A percentile compares a stretch with the other conserved stretches of the same genome.
Evolutionary conservation across 495 filamentous ascomycete species (phyloP).

Genomic region (Xylaria longipes): DNA sequence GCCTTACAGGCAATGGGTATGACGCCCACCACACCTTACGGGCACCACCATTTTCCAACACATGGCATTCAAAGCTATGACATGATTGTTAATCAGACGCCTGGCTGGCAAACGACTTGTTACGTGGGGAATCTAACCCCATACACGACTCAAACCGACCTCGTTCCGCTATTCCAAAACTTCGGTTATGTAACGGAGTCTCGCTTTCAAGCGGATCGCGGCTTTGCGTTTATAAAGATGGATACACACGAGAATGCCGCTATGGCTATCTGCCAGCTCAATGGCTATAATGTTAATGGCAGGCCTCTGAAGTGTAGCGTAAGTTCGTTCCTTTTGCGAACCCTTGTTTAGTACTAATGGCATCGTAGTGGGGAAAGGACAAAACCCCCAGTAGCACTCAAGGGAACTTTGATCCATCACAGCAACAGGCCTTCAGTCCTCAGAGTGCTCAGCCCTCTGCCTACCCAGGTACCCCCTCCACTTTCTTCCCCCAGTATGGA

Average conservation of each 20-base stretch:
- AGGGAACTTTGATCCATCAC: constrained; percentile 72
- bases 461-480: constrained; percentile 74
- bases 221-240: constrained; percentile 99
- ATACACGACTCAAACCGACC: constrained; percentile 94
- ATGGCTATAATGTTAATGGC: constrained; percentile 96
- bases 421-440: constrained; percentile 71
- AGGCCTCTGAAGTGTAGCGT: constrained; percentile 98
- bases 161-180: constrained; percentile 96
- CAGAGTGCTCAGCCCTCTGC: constrained; percentile 61
- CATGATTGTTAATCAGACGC: constrained; percentile 97
- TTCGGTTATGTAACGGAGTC: constrained; percentile 98
- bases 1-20: constrained; percentile 98
- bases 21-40: constrained; percentile 95
- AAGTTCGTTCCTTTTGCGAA: constrained; percentile 49
- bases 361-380: constrained; percentile 93
- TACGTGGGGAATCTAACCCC: constrained; percentile 98
- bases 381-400: constrained; percentile 87
- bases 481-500: constrained; percentile 94
- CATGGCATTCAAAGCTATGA: constrained; percentile 97
- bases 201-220: constrained; percentile 95
- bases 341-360: constrained; percentile 10
- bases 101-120: constrained; percentile 97
- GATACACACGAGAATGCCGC: constrained; percentile 97
- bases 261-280: constrained; percentile 97
- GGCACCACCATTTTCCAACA: constrained; percentile 97